Base-by-base conservation (phyloP, 1,284 basidiomycete species). In the Microbotryomycetes sp. region DNA sequence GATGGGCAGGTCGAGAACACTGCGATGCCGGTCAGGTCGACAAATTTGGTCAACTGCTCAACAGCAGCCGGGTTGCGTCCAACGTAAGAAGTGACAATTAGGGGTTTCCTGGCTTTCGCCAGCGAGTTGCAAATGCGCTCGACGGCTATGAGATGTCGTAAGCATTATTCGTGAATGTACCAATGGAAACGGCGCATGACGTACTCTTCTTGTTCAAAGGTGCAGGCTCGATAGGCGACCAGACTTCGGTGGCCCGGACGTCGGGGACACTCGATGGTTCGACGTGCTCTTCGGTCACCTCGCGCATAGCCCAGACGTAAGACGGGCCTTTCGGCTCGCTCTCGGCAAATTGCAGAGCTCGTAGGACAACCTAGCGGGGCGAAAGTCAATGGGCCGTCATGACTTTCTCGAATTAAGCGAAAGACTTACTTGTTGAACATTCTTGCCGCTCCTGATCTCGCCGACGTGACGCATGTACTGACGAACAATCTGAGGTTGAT, bases 281-380 rank as follows among this genome's bases (percentile, higher is more conserved):
- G 1, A 86, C 71, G 66, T 84, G 81, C 72, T 85, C 80, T 70
- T 87, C 85, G 78, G 84, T 83, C 1, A 80, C 78, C 71, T 87
- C 86, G 23, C 86, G 78, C 24, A 84, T 79, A n/a, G 80, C 84
- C 83, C 84, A 86, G 5, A 87, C 76, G 72, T 87, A 87, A 0
- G 85, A 84, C 0, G 85, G 85, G 0, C 85, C 85, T 71, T 81
- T 81, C 0, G 85, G 85, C 30, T 83, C 80, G 61, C 83, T 85
- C 29, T 74, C 81, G 4, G 85, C 83, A 65, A 61, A 82, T 69
- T 87, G 85, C 50, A 86, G 72, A 0, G 83, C 80, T 41, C 85
- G 78, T 54, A 81, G 74, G 3, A 86, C 76, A 6, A 80, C 76
- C 59, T 81, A 77, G 2, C 18, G 18, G 79, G 74, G 4, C 3